Evolutionary conservation across 1,284 basidiomycete genomes (phyloP), one percentile per base, ranked within the genome.

Genomic region (Pyrrhoderma noxium): DNA sequence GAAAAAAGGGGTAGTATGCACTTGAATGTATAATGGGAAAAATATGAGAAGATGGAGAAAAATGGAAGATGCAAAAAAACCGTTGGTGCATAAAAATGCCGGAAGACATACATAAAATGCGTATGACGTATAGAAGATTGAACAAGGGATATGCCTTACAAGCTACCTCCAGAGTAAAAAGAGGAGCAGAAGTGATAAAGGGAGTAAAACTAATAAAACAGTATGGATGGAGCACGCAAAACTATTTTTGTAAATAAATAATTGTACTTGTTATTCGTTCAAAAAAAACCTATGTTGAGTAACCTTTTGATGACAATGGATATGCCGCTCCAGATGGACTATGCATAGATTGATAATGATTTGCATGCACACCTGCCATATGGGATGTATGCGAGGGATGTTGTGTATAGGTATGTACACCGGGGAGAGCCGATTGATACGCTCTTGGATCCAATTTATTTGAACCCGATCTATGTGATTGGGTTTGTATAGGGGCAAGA

Each of bases 401-500:
- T n/a, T 16, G 38, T 14, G 21, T 14, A 40, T 40, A 40, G n/a
- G 38, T 7, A 22, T 40, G 38, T 14, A 5, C 5, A 5, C 21
- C 16, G 38, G 5, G 38, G n/a, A 18, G 38, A 5, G n/a, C n/a
- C 14, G 16, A 5, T 40, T 22, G 16, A 22, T 22, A 16, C 21
- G 38, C 14, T 40, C 38, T 5, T 8, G 38, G n/a, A 40, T 40
- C 38, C 14, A 16, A 7, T 40, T 40, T 22, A 40, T 40, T 40
- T 14, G 38, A 40, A 18, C 7, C 38, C 7, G 38, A 14, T 8
- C 38, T 40, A 19, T 35, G 27, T 16, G 23, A 2, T 51, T 44
- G 43, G 9, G n/a, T 23, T 8, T 45, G 49, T 14, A 51, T 44
- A 35, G 49, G 49, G 11, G 49, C 49, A 35, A 51, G 49, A 8